phyloP scores from a whole-genome alignment of 148 eudicot genomes.

The Polygonum maritimum region DNA sequence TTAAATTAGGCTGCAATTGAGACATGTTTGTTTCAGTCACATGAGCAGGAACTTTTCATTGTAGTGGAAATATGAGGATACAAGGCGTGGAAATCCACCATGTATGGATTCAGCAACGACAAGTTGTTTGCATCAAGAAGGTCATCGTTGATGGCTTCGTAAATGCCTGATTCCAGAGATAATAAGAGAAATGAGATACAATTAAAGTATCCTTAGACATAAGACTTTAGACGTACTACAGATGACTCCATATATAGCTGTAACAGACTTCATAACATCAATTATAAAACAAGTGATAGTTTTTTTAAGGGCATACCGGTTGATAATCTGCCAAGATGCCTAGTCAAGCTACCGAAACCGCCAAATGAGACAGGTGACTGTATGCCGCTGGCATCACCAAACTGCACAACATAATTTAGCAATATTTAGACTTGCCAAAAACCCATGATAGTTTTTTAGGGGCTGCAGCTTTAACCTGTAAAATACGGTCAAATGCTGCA shows the following conservation, averaged over 20 bases:
- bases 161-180: constrained; percentile 45
- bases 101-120: constrained; percentile 86
- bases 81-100: constrained; percentile 39
- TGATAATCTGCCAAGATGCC: constrained; percentile 87
- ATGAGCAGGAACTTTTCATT: background rate
- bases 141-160: constrained; percentile 51
- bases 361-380: constrained; percentile 99
- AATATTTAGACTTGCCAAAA: constrained; percentile 19
- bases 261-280: no score
- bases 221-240: no score
- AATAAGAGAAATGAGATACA: background rate
- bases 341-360: constrained; percentile 98
- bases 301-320: constrained; percentile 31
- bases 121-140: constrained; percentile 56
- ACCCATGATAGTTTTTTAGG: constrained; percentile 19
- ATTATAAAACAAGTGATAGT: no score
- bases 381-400: constrained; percentile 98
- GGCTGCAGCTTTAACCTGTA: constrained; percentile 54
- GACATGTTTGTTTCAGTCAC: constrained; percentile 1
- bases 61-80: background rate
- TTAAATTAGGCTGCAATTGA: constrained; percentile 69
- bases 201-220: background rate
- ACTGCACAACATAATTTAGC: constrained; percentile 48
- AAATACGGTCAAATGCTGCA: constrained; percentile 79
- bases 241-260: no score